phyloP scores from a whole-genome alignment of 495 filamentous ascomycete species.

The Neurospora intermedia region DNA sequence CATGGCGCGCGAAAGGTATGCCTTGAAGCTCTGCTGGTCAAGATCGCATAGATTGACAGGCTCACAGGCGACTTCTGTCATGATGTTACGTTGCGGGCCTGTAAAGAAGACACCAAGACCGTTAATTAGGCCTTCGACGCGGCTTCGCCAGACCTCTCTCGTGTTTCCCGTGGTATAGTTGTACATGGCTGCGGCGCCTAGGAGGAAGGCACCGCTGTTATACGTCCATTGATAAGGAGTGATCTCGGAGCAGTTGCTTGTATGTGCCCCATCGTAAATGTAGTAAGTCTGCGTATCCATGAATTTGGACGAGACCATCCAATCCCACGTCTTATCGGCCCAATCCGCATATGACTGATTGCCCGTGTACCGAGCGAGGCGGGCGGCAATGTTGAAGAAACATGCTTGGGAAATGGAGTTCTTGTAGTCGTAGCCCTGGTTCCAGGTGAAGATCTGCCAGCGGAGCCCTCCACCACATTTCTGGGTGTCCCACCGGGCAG shows the following conservation, averaged over 20 bases:
- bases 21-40: conserved; percentile 75
- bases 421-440: conserved; percentile 69
- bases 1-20: conserved; percentile 68
- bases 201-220: conserved; percentile 58
- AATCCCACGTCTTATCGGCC: conserved; percentile 62
- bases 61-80: conserved; percentile 69
- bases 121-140: conserved; percentile 41
- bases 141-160: conserved; percentile 37
- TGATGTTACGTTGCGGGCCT: conserved; percentile 33
- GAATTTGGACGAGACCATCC: conserved; percentile 43
- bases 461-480: conserved; percentile 66
- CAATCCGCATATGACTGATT: conserved; percentile 61
- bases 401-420: conserved; percentile 61
- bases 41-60: conserved; percentile 48
- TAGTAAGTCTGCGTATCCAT: conserved; percentile 34
- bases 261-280: conserved; percentile 50
- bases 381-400: conserved; percentile 61
- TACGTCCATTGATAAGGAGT: conserved; percentile 54
- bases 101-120: conserved; percentile 44
- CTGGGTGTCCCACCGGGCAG: conserved; percentile 51
- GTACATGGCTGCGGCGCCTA: conserved; percentile 64
- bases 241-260: conserved; percentile 38
- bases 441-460: conserved; percentile 78
- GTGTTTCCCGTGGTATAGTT: conserved; percentile 44
- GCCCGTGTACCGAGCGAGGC: conserved; percentile 58